Conservation (phyloP, 2,329 filamentous ascomycete species). For the Penicillium sp. region DNA sequence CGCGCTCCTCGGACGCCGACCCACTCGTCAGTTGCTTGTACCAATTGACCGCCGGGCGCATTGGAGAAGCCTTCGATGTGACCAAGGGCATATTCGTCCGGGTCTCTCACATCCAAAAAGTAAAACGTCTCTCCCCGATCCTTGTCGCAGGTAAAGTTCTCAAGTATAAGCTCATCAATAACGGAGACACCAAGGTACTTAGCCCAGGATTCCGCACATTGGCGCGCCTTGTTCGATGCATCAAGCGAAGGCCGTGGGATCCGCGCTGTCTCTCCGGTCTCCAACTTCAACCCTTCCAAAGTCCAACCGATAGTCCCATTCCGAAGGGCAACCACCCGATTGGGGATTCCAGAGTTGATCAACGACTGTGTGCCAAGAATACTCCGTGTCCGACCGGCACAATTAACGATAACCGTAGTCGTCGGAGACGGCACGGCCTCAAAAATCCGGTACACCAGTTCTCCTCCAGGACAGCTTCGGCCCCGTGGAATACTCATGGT, state of each 20-base stretch:
- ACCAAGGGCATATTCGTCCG: constrained; percentile 25
- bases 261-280: constrained; percentile 20
- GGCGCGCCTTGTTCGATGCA: constrained; percentile 7
- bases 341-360: constrained; percentile 26
- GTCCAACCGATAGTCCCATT: constrained; percentile 37
- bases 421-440: constrained; percentile 25
- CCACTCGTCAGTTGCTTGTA: constrained; percentile 36
- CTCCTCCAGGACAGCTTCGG: constrained; percentile 33
- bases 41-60: constrained; percentile 33
- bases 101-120: constrained; percentile 32
- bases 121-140: constrained; percentile 4
- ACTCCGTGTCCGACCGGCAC: constrained; percentile 34
- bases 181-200: constrained; percentile 8
- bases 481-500: constrained; percentile 36
- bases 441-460: constrained; percentile 32
- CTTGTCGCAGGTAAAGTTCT: background rate
- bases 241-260: constrained; percentile 12
- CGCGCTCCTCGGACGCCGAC: constrained; percentile 31
- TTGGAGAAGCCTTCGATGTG: constrained; percentile 28
- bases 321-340: constrained; percentile 29
- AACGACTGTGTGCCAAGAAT: constrained; percentile 33
- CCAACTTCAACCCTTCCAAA: constrained; percentile 27
- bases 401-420: constrained; percentile 33
- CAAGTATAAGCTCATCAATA: constrained; percentile 1
- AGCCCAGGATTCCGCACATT: constrained; percentile 12